Base-by-base conservation (phyloP, 2,329 filamentous ascomycete species). In the Stemphylium vesicarium region DNA sequence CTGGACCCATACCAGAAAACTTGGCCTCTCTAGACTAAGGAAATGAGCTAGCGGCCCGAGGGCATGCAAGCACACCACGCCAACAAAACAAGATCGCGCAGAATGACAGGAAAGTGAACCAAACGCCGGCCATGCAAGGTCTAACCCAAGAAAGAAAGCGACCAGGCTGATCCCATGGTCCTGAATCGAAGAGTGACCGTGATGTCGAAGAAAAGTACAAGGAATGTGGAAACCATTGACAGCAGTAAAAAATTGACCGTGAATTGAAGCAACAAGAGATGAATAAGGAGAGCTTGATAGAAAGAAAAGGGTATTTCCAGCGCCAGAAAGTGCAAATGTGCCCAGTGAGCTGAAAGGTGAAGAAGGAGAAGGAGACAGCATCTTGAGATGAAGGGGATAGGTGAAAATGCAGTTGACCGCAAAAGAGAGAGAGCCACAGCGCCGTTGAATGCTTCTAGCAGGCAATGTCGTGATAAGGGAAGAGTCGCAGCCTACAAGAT, bases 11-110 rank as follows among this genome's bases (percentile, higher is more conserved):
- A 39, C 43, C 46, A 44, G 42, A 45, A 45, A 29, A 36, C 20
- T 57, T 46, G 56, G 18, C 50, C 56, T 63, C 50, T 39, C 53
- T 42, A 59, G 47, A 59, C 53, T 50, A 53, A 53, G 33, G 20
- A 47, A 29, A 52, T 35, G 50, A 48, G 43, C 16, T 35, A 44
- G 44, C 49, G 39, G 50, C 40, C 33, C 35, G 35, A 48, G 10
- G 9, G 3, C n/a, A 22, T 24, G 48, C 37, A 43, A 37, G 29
- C 16, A 29, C 48, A 29, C 6, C 15, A 41, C 41, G 10, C 26
- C 26, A 29, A 29, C 8, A 29, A 40, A 50, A 36, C 20, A 12
- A 31, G 18, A 50, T 24, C 12, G 47, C 35, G 29, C 53, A 56
- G 35, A 38, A 26, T 41, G n/a, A 50, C 22, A 8, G 39, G 36